Percentiles rank a stretch among this genome's conserved stretches.
Conservation (phyloP, 2,329 filamentous ascomycete species). For the Pyrenochaeta sp. region DNA sequence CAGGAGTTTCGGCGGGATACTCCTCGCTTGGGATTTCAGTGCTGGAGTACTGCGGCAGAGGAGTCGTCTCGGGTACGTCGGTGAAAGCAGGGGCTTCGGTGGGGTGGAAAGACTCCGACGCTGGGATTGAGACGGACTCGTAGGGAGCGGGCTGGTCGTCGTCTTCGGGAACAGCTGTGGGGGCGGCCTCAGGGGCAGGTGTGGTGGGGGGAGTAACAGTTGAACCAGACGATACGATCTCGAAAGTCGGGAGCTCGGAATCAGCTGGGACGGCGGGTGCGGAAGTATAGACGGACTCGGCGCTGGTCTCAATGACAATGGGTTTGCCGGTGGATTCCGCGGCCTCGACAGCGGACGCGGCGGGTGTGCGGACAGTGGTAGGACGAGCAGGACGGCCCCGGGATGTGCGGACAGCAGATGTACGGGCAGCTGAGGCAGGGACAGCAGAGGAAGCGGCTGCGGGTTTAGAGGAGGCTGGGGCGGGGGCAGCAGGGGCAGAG, state of each 20-base stretch:
- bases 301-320: constrained; percentile 4
- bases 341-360: constrained; percentile 1
- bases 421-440: too few species aligned
- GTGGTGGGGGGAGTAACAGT: constrained; percentile 25
- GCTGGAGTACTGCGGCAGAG: constrained; percentile 20
- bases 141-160: constrained; percentile 21
- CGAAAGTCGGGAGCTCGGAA: constrained; percentile 23
- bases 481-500: constrained; percentile 12
- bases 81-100: constrained; percentile 27
- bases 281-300: constrained; percentile 2
- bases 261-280: constrained; percentile 11
- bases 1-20: constrained; percentile 7
- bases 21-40: constrained; percentile 2
- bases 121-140: constrained; percentile 18
- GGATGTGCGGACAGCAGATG: too few species aligned
- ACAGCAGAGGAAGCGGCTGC: background rate
- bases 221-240: constrained; percentile 24
- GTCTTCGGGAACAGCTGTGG: constrained; percentile 11
- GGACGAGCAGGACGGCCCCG: too few species aligned
- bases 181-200: constrained; percentile 3
- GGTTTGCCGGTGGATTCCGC: constrained; percentile 9
- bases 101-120: constrained; percentile 21
- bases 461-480: constrained; percentile 1
- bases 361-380: too few species aligned
- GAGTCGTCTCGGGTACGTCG: constrained; percentile 14